These are phyloP conservation scores for Huiozyma sinensis DNA, from an alignment of 805 yeast species.

Conservation along the genomic window DNA sequence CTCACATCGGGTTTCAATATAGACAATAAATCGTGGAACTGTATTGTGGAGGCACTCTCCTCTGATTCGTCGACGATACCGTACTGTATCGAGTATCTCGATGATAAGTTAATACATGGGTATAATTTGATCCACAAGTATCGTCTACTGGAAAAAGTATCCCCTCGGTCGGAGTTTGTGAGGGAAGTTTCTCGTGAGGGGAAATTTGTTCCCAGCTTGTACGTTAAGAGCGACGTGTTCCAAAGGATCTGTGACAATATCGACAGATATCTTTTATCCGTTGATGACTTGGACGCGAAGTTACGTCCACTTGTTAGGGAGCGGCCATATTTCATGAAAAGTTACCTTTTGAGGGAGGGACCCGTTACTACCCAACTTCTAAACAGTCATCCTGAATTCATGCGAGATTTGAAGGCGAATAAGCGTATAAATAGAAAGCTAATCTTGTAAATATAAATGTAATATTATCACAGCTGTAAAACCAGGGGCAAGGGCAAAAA, in stretches of 20 bases:
- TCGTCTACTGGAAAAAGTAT: constrained; percentile 13
- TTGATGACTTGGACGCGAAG: background rate
- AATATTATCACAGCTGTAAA: too few relatives aligned
- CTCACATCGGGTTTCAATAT: constrained; percentile 20
- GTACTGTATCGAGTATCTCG: constrained; percentile 22
- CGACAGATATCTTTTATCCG: constrained; percentile 19
- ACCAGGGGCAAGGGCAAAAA: too few relatives aligned
- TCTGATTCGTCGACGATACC: constrained; percentile 21
- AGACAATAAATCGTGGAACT: constrained; percentile 27
- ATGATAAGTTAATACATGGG: constrained; percentile 31
- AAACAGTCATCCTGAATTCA: constrained; percentile 3
- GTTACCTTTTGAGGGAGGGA: constrained; percentile 19
- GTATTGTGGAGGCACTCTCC: constrained; percentile 21
- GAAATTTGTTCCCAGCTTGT: constrained; percentile 20
- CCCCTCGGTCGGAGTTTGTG: background rate
- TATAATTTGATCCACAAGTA: constrained; percentile 22
- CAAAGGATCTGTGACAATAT: background rate
- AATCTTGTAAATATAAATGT: background rate
- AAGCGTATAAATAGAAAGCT: constrained; percentile 1
- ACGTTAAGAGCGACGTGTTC: constrained; percentile 16
- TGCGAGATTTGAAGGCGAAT: constrained; percentile 5
- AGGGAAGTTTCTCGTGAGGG: constrained; percentile 1
- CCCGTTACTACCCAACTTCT: background rate
- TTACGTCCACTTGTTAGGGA: constrained; percentile 11
- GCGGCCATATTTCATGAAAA: constrained; percentile 28